Percentiles rank a stretch among this genome's conserved stretches.
phyloP scores from a whole-genome alignment of 2,329 filamentous ascomycete species.

The Davidsoniella virescens region DNA sequence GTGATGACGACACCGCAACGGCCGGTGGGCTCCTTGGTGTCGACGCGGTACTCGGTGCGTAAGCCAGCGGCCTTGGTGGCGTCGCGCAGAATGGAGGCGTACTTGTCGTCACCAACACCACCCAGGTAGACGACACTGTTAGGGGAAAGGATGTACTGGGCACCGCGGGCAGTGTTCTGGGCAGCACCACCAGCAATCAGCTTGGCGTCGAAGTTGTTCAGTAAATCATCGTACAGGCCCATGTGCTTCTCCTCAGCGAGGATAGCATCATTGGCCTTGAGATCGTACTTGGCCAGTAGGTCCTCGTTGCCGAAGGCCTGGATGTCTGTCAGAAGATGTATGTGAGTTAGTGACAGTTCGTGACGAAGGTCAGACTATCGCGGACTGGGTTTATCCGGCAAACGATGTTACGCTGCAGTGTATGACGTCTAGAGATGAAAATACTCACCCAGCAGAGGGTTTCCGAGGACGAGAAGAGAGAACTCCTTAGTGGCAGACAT shows the following conservation, averaged over 20 bases:
- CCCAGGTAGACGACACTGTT: constrained; percentile 89
- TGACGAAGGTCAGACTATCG: neutral
- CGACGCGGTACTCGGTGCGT: constrained; percentile 86
- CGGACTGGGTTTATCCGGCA: neutral
- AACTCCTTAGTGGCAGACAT: constrained; percentile 71
- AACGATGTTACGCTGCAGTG: no score
- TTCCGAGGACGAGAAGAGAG: constrained; percentile 85
- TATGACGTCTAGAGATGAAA: neutral
- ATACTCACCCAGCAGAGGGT: constrained; percentile 78
- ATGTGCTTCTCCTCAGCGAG: constrained; percentile 86
- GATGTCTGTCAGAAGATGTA: constrained; percentile 50
- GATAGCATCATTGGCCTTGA: constrained; percentile 96
- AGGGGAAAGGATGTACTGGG: constrained; percentile 82
- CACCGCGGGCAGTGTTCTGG: constrained; percentile 92
- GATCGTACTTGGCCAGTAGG: constrained; percentile 77
- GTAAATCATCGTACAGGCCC: constrained; percentile 79
- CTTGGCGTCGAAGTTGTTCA: constrained; percentile 83
- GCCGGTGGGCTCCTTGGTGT: constrained; percentile 69
- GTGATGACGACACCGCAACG: constrained; percentile 95
- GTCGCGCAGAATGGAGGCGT: constrained; percentile 72
- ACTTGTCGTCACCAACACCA: constrained; percentile 90
- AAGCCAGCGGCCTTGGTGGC: constrained; percentile 79
- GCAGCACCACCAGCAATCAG: constrained; percentile 91
- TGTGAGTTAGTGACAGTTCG: no score
- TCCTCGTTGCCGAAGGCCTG: constrained; percentile 70